Evolutionary conservation across 2,329 filamentous ascomycete species (phyloP).

Genomic region (Sporothrix pallida): DNA sequence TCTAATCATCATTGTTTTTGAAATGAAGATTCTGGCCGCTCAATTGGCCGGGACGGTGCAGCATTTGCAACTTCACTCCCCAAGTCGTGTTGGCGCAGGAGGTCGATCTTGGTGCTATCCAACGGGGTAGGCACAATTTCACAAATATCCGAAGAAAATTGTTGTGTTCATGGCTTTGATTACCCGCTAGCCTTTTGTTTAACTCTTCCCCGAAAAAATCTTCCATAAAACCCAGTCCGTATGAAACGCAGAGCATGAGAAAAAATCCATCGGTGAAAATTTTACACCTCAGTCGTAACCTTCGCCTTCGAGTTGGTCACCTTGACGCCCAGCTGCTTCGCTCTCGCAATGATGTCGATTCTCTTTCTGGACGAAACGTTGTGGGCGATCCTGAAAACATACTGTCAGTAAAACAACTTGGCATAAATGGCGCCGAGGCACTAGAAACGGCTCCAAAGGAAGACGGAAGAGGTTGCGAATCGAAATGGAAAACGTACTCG

Average conservation of each 20-base stretch:
- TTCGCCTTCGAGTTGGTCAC: constrained; percentile 99
- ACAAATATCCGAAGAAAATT: neutral
- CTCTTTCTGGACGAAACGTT: constrained; percentile 98
- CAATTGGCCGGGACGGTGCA: too few species aligned
- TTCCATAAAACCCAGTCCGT: constrained; percentile 34
- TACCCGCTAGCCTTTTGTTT: constrained; percentile 27
- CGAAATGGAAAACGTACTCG: constrained; percentile 71
- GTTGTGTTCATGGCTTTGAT: constrained; percentile 24
- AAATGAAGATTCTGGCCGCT: too few species aligned
- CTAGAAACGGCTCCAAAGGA: too few species aligned
- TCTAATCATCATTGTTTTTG: neutral
- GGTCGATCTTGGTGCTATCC: neutral
- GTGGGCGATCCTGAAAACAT: constrained; percentile 81
- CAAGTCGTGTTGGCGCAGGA: neutral
- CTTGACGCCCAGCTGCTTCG: constrained; percentile 99
- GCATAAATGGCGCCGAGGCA: too few species aligned
- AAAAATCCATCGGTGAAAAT: constrained; percentile 24
- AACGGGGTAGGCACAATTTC: neutral
- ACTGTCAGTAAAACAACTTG: constrained; percentile 43
- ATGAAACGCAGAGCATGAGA: constrained; percentile 34
- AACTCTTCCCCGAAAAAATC: constrained; percentile 29
- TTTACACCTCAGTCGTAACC: constrained; percentile 91
- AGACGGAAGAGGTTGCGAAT: neutral
- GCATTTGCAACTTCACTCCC: neutral
- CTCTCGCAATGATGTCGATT: constrained; percentile 95